Conservation (phyloP, 257 asterid species). For the Salvia miltiorrhiza region DNA sequence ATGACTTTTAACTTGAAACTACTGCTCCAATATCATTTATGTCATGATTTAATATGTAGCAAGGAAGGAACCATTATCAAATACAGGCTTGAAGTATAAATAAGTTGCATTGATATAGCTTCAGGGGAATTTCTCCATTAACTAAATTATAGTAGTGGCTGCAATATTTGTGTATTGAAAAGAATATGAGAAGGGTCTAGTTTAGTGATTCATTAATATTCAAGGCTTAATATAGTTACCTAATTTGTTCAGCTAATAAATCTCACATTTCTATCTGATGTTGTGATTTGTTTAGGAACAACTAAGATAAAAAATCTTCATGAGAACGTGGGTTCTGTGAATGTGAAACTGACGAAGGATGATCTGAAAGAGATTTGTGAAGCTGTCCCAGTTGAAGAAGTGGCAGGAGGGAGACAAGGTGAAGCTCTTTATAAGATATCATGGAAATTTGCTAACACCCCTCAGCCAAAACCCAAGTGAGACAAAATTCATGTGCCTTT, state of each 20-base stretch:
- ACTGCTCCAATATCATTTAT: not conserved
- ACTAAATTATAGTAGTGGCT: not conserved
- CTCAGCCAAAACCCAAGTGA: conserved; percentile 29
- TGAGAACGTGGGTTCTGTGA: conserved; percentile 50
- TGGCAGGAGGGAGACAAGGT: conserved; percentile 37
- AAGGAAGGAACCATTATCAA: not conserved
- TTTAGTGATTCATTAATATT: too few relatives aligned
- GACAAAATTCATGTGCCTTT: not conserved
- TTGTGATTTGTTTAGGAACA: conserved; percentile 41
- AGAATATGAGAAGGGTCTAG: not conserved
- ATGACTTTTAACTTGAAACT: not conserved
- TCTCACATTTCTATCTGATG: not conserved
- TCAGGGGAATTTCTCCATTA: too few relatives aligned
- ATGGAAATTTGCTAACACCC: conserved; percentile 46
- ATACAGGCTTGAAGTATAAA: not conserved
- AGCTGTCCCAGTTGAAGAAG: conserved; percentile 44
- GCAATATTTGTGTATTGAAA: not conserved
- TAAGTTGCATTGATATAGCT: not conserved
- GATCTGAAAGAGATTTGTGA: conserved; percentile 43
- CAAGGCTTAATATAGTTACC: too few relatives aligned
- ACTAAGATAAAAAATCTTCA: conserved; percentile 52
- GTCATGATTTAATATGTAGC: not conserved
- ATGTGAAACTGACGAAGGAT: conserved; percentile 43
- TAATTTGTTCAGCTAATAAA: not conserved
- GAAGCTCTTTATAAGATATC: conserved; percentile 28